Evolutionary conservation across 345 rosid species (phyloP), one percentile per base, ranked within the genome.

Genomic region (Populus nigra): DNA sequence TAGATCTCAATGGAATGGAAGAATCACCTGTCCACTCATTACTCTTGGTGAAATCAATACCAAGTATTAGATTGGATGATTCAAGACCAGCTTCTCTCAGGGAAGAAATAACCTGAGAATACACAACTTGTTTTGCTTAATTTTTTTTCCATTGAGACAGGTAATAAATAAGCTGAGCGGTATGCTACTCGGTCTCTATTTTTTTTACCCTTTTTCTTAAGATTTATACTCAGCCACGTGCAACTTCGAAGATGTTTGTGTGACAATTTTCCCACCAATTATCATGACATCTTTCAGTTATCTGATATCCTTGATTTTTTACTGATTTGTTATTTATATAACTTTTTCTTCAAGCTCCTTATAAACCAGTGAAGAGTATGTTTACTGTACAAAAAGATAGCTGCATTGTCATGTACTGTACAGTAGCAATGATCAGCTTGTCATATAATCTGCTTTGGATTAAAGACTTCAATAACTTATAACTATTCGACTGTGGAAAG

Each of bases 21-120:
- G 31, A 73, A 41, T 79, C 80, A 91, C 93, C 96, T 84, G 91
- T 82, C 92, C 92, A 91, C 72, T 90, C 93, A 38, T 91, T 91
- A 85, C 96, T 91, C 82, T 91, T 90, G 62, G 96, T 91, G 87
- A 90, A 91, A 86, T 91, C 96, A 62, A 91, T 78, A 22, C 93
- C 92, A 63, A 91, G 89, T 78, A 91, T 88, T 75, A 91, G 75
- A 75, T 91, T 91, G 27, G 96, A 91, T 45, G 96, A 91, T 79
- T 91, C 96, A 76, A 91, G 96, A 69, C 96, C 96, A 75, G 96
- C 87, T 29, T 88, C 92, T 83, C 92, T 86, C 78, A 91, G 80
- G 12, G 92, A 90, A 68, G 81, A 67, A 80, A 87, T 90, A 69
- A 90, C 96, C 96, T 91, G 81, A 17, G 65, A 65, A 62, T 63